Conservation (phyloP, 164 flowering plant genomes). For the Chloranthus sessilifolius region DNA sequence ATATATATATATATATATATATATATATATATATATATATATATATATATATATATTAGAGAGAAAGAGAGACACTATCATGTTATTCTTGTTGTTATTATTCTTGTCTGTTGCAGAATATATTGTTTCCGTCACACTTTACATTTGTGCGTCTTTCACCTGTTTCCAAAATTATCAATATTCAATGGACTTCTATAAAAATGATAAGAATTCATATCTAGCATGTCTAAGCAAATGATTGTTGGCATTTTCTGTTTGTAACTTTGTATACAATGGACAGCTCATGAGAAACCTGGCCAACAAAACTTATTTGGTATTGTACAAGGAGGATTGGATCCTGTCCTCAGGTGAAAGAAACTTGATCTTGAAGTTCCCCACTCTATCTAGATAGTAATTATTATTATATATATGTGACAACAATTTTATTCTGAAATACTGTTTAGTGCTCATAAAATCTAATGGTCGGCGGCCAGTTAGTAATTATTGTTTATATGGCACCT, state of each 20-base stretch:
- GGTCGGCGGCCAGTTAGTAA: not conserved
- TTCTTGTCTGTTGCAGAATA: no score
- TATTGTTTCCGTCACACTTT: no score
- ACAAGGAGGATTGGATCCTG: slow-evolving; percentile 94
- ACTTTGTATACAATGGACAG: slow-evolving; percentile 39
- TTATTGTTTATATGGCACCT: not conserved
- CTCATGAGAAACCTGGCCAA: slow-evolving; percentile 79
- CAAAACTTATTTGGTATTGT: slow-evolving; percentile 97
- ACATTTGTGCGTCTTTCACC: no score
- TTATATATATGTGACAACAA: not conserved
- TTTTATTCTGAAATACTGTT: no score
- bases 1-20: no score
- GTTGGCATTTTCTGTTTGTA: not conserved
- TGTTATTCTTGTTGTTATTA: no score
- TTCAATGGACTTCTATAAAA: no score
- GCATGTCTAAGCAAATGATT: not conserved
- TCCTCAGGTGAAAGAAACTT: slow-evolving; percentile 47
- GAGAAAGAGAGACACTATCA: no score
- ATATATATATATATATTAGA: no score
- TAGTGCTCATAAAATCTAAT: not conserved
- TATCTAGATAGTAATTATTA: not conserved
- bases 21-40: no score
- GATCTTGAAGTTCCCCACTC: not conserved
- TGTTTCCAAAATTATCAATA: no score
- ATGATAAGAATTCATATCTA: no score